Evolutionary conservation across 352 stramenopile species (phyloP).

Genomic region (Aphanomyces astaci): DNA sequence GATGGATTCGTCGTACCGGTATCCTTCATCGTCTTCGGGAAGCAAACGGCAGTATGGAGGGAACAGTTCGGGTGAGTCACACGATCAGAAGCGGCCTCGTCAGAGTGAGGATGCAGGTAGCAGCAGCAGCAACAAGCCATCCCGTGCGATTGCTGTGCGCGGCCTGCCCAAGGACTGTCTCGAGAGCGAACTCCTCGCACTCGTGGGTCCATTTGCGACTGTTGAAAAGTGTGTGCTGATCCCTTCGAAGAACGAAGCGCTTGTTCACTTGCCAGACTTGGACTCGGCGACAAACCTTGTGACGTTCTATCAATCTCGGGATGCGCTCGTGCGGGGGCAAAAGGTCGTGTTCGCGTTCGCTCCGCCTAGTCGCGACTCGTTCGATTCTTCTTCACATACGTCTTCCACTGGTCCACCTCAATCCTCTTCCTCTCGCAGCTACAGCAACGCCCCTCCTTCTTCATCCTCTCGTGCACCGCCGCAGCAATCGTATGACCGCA

Average conservation of each 20-base stretch:
- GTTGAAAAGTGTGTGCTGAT: constrained; percentile 76
- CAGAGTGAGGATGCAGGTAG: constrained; percentile 6
- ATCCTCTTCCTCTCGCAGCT: neutral
- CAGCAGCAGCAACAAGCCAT: neutral
- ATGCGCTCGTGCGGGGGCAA: constrained; percentile 66
- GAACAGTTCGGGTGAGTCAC: neutral
- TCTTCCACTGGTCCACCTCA: neutral
- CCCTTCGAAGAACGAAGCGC: constrained; percentile 63
- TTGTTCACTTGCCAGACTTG: constrained; percentile 69
- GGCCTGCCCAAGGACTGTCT: constrained; percentile 65
- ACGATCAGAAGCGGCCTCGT: constrained; percentile 2
- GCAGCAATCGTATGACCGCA: neutral
- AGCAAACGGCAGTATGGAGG: constrained; percentile 4
- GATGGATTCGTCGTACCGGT: neutral
- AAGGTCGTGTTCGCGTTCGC: constrained; percentile 76
- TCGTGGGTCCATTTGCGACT: constrained; percentile 72
- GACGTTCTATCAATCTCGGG: constrained; percentile 64
- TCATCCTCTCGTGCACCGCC: neutral
- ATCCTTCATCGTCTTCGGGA: neutral
- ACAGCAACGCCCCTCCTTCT: neutral
- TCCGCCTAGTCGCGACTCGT: constrained; percentile 35
- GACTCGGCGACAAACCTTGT: constrained; percentile 59
- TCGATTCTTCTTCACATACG: neutral
- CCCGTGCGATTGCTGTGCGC: constrained; percentile 58
- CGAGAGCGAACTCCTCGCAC: constrained; percentile 70